Evolutionary conservation across 257 asterid genomes (phyloP), one percentile per base, ranked within the genome.

Genomic region (Solanum acaule): DNA sequence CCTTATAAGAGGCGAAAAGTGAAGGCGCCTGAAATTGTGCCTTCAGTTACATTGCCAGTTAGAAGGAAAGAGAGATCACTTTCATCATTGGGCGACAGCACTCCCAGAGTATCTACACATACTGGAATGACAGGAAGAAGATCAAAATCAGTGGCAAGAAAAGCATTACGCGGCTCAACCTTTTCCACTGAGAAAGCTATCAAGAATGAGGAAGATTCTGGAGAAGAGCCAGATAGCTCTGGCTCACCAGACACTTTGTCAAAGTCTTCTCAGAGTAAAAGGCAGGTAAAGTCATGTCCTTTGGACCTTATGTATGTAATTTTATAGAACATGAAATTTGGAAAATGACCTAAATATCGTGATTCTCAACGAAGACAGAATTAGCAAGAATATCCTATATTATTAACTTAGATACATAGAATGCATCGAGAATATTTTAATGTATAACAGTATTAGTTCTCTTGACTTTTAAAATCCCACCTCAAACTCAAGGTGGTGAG

Each of bases 51-150:
- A 61, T 88, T 96, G 89, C 99, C 99, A 49, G 98, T 91, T 67
- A 97, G 94, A 95, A 95, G 99, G 90, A 97, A 97, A 92, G 99
- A 97, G 92, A 94, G 98, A 90, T 97, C 98, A 38, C 99, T 97
- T 83, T 97, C 99, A 33, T 94, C 98, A 22, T 90, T 97, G 94
- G 99, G 93, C 61, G 98, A 96, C 70, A 96, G 93, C 93, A 93
- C 99, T 81, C 99, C 99, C 31, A 94, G 98, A 90, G 98, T 97
- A 78, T 93, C 99, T 85, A 31, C 98, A 6, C 96, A 94, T 89
- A 84, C 91, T 88, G 98, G 99, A 86, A 89, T 94, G 95, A 96
- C 98, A 1, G 98, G 99, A 86, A 91, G 96, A 91, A 93, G 99
- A 88, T 96, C 99, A 87, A 97, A 95, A 89, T 95, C 95, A 40